These are phyloP conservation scores for Sphenostylis stenocarpa DNA, from an alignment of 306 rosid genomes.

Conservation along the genomic window DNA sequence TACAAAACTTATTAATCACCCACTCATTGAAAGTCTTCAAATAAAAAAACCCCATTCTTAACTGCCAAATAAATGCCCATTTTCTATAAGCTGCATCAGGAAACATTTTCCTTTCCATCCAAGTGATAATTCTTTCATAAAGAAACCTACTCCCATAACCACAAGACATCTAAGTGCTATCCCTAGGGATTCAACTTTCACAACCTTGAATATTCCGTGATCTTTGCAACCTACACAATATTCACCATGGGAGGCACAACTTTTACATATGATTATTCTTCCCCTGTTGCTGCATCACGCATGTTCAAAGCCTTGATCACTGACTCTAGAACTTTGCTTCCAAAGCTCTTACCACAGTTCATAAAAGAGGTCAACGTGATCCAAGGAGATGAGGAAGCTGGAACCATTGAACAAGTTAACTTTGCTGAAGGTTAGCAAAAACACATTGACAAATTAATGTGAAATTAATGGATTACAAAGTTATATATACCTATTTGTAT, in stretches of 20 bases:
- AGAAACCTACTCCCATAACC: slow-evolving; percentile 27
- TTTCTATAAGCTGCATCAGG: background rate
- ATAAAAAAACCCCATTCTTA: slow-evolving; percentile 16
- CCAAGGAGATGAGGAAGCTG: slow-evolving; percentile 72
- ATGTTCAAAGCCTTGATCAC: slow-evolving; percentile 68
- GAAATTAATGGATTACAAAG: background rate
- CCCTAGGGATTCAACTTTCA: slow-evolving; percentile 23
- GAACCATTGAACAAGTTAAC: slow-evolving; percentile 73
- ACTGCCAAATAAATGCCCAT: slow-evolving; percentile 27
- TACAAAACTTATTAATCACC: slow-evolving; percentile 31
- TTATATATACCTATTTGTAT: background rate
- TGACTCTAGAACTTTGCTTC: slow-evolving; percentile 58
- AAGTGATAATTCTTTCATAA: slow-evolving; percentile 15
- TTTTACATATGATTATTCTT: slow-evolving; percentile 47
- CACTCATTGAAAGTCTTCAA: slow-evolving; percentile 39
- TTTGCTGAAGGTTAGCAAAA: slow-evolving; percentile 55
- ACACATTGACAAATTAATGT: background rate
- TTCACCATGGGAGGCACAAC: slow-evolving; percentile 54
- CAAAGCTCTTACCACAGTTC: slow-evolving; percentile 69
- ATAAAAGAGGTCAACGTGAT: slow-evolving; percentile 49
- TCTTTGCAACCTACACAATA: background rate
- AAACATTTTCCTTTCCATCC: slow-evolving; percentile 10
- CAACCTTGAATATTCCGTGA: background rate
- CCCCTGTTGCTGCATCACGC: slow-evolving; percentile 57
- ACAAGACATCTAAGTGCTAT: slow-evolving; percentile 18